Evolutionary conservation across 257 asterid species (phyloP).

Genomic region (Coffea eugenioides): DNA sequence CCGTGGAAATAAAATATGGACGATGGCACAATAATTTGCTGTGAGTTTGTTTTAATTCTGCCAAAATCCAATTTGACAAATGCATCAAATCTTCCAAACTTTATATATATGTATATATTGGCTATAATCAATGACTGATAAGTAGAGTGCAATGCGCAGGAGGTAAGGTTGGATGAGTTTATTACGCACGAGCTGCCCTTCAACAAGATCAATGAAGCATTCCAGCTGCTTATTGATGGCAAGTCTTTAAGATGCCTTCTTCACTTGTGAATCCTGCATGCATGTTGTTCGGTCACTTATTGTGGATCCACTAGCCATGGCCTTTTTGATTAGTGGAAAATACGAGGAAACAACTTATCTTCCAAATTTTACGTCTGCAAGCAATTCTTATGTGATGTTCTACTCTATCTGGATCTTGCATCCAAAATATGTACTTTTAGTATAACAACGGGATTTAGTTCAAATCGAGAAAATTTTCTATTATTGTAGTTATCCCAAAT

Average conservation of each 20-base stretch:
- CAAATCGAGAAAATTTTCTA: too few species aligned
- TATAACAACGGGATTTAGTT: too few species aligned
- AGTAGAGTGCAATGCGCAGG: conserved; percentile 29
- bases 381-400: background rate
- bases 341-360: background rate
- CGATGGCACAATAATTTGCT: too few species aligned
- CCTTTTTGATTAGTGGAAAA: background rate
- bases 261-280: conserved; percentile 32
- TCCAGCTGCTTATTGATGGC: conserved; percentile 67
- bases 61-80: background rate
- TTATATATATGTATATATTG: too few species aligned
- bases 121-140: too few species aligned
- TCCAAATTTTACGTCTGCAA: too few species aligned
- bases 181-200: conserved; percentile 79
- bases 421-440: too few species aligned
- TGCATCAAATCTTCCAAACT: too few species aligned
- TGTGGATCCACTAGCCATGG: background rate
- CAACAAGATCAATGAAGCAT: conserved; percentile 62
- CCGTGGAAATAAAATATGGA: too few species aligned
- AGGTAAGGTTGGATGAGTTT: conserved; percentile 78
- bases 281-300: background rate
- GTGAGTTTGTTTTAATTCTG: background rate
- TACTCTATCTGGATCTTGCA: conserved; percentile 5
- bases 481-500: too few species aligned
- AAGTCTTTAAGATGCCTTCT: conserved; percentile 84